Conservation (phyloP, 768 basidiomycete genomes). For the Daedalea quercina region DNA sequence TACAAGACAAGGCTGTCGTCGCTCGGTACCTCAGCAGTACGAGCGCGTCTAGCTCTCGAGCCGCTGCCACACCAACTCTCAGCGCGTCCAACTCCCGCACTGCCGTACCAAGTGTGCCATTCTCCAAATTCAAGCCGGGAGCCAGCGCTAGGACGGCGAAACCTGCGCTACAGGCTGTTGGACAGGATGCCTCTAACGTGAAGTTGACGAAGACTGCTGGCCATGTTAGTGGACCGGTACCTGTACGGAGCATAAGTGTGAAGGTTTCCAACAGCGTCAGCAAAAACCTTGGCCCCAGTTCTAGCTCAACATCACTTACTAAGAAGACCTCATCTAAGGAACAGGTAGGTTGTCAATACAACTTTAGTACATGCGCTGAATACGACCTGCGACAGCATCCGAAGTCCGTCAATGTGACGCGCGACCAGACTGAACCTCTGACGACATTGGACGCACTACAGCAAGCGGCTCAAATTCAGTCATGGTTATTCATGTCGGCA, state of each 20-base stretch:
- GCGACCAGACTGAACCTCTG: not conserved
- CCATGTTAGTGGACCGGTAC: too few relatives aligned
- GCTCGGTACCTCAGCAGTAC: constrained; percentile 1
- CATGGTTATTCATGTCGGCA: constrained; percentile 57
- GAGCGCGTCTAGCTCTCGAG: constrained; percentile 4
- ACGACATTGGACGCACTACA: constrained; percentile 28
- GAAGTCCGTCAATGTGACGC: not conserved
- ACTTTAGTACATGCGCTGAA: not conserved
- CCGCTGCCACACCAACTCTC: too few relatives aligned
- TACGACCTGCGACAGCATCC: not conserved
- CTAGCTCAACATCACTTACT: not conserved
- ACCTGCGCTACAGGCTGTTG: not conserved
- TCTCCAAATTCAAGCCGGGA: not conserved
- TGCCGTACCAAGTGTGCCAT: not conserved
- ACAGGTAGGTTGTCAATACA: not conserved
- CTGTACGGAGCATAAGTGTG: not conserved
- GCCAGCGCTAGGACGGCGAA: not conserved
- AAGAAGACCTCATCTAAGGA: not conserved
- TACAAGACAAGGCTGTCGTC: not conserved
- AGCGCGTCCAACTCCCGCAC: not conserved
- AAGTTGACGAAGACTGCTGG: too few relatives aligned
- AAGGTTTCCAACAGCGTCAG: not conserved
- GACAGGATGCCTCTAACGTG: too few relatives aligned
- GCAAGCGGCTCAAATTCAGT: constrained; percentile 45
- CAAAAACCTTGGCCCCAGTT: not conserved